Conservation (phyloP, 2,329 filamentous ascomycete species). For the Fusarium austroafricanum region DNA sequence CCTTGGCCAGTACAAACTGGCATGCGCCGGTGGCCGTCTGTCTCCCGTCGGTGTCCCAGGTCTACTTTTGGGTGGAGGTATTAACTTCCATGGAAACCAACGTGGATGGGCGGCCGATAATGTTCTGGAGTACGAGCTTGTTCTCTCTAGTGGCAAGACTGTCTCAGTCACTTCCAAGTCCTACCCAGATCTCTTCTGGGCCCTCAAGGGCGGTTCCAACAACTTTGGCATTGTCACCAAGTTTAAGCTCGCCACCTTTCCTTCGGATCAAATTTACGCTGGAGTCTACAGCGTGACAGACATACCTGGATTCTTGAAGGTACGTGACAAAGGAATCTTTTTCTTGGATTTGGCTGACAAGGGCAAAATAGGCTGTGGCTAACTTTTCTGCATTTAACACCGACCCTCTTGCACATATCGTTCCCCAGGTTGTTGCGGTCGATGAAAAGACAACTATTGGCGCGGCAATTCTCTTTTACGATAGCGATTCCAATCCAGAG, state of each 20-base stretch:
- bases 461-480: constrained; percentile 26
- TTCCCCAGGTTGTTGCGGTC: constrained; percentile 25
- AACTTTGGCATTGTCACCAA: constrained; percentile 54
- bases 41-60: constrained; percentile 35
- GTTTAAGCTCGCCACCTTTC: constrained; percentile 45
- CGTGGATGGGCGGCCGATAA: constrained; percentile 47
- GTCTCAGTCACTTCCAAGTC: constrained; percentile 52
- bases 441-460: constrained; percentile 31
- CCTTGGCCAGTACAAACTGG: constrained; percentile 15
- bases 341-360: background rate
- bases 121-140: constrained; percentile 55
- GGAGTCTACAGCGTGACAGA: constrained; percentile 26
- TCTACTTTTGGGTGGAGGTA: constrained; percentile 30
- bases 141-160: constrained; percentile 54
- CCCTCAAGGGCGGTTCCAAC: constrained; percentile 51
- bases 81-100: constrained; percentile 41
- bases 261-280: constrained; percentile 25
- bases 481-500: constrained; percentile 22
- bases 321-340: fast-evolving
- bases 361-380: constrained; percentile 8
- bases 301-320: constrained; percentile 21
- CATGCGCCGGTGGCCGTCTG: constrained; percentile 31
- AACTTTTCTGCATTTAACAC: constrained; percentile 34
- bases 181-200: constrained; percentile 52
- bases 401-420: constrained; percentile 29